Conservation (phyloP, 1,284 basidiomycete species). For the Anthracocystis panici-leucophaei region DNA sequence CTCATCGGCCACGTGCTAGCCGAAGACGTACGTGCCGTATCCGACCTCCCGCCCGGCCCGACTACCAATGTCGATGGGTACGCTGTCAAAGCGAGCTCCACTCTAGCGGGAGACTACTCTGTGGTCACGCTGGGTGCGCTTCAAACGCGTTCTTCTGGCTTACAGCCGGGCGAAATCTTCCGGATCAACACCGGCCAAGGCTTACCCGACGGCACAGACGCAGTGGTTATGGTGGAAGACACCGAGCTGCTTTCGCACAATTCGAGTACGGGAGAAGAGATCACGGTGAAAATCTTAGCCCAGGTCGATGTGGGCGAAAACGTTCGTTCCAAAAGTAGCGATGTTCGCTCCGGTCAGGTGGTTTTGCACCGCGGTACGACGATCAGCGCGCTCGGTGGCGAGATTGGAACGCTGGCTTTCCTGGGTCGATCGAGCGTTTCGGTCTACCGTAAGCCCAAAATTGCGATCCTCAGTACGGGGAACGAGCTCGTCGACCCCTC, state of each 20-base stretch:
- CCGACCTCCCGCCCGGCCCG: conserved; percentile 71
- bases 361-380: conserved; percentile 77
- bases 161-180: conserved; percentile 46
- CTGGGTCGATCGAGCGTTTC: conserved; percentile 78
- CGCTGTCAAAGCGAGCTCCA: conserved; percentile 73
- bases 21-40: conserved; percentile 78
- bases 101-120: conserved; percentile 76
- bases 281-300: conserved; percentile 77
- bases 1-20: conserved; percentile 80
- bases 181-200: conserved; percentile 71
- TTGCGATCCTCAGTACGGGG: conserved; percentile 85
- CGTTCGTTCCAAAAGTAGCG: conserved; percentile 79
- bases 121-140: conserved; percentile 75
- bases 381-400: conserved; percentile 79
- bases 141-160: neutral
- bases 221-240: conserved; percentile 92
- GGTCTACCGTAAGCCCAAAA: conserved; percentile 78
- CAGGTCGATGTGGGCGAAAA: conserved; percentile 79
- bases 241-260: conserved; percentile 77
- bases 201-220: conserved; percentile 80
- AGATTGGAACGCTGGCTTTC: conserved; percentile 85
- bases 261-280: conserved; percentile 77
- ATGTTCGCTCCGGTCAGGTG: conserved; percentile 78
- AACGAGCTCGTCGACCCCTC: conserved; percentile 83
- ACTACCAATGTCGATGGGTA: conserved; percentile 91